A percentile compares a stretch with the other conserved stretches of the same genome.
Evolutionary conservation across 2,329 filamentous ascomycete species (phyloP).

Genomic region (Calonectria pseudoreteaudii): DNA sequence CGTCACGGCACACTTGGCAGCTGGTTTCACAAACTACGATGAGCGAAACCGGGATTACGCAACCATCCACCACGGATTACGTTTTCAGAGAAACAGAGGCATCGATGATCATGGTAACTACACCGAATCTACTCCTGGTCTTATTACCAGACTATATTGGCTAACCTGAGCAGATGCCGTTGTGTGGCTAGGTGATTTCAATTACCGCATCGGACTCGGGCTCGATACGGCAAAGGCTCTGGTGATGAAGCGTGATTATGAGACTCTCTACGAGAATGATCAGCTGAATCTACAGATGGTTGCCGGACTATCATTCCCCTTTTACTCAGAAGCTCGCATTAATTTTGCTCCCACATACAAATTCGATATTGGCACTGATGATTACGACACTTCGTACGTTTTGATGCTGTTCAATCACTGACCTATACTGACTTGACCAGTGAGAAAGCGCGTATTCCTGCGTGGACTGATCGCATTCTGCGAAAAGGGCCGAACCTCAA

Average conservation of each 20-base stretch:
- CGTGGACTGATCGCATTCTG: slow-evolving; percentile 95
- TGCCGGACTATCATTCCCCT: slow-evolving; percentile 87
- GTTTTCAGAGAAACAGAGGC: slow-evolving; percentile 89
- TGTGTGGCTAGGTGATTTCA: slow-evolving; percentile 98
- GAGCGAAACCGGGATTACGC: slow-evolving; percentile 94
- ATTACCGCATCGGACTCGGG: slow-evolving; percentile 91
- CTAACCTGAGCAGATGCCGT: slow-evolving; percentile 68
- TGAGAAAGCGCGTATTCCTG: slow-evolving; percentile 93
- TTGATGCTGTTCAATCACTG: neutral
- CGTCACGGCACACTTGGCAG: slow-evolving; percentile 95
- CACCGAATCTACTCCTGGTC: neutral
- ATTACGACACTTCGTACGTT: slow-evolving; percentile 88
- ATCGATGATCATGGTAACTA: slow-evolving; percentile 88
- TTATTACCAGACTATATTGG: slow-evolving; percentile 31
- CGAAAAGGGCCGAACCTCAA: slow-evolving; percentile 86
- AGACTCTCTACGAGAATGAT: slow-evolving; percentile 88
- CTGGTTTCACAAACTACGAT: slow-evolving; percentile 96
- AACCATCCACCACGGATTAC: slow-evolving; percentile 86
- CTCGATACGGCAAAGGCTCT: slow-evolving; percentile 82
- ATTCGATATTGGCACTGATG: slow-evolving; percentile 88
- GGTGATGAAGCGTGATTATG: slow-evolving; percentile 78
- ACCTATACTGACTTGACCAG: slow-evolving; percentile 53
- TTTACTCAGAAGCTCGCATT: slow-evolving; percentile 90
- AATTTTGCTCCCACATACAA: slow-evolving; percentile 95
- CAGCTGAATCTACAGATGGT: slow-evolving; percentile 98